Percentiles rank a stretch among this genome's conserved stretches.
phyloP scores from a whole-genome alignment of 495 filamentous ascomycete species.

The Hypoxylon subgilvum region DNA sequence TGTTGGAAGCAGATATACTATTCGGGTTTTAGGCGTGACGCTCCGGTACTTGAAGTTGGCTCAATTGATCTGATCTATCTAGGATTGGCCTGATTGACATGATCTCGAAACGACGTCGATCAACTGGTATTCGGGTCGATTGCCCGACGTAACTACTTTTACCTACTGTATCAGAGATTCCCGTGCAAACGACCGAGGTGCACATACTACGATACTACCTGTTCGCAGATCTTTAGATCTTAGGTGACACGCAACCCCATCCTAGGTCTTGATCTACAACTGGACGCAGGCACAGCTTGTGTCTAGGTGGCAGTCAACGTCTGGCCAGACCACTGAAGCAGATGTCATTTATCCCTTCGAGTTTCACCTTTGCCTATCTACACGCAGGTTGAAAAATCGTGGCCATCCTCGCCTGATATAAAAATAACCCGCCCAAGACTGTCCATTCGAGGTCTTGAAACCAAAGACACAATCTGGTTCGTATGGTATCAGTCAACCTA shows the following conservation, averaged over 20 bases:
- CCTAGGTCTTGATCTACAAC: too few relatives aligned
- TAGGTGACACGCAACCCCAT: neutral
- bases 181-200: too few relatives aligned
- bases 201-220: too few relatives aligned
- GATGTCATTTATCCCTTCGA: constrained; percentile 12
- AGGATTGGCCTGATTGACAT: neutral
- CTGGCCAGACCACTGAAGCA: constrained; percentile 1
- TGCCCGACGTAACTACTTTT: neutral
- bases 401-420: constrained; percentile 9
- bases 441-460: constrained; percentile 24
- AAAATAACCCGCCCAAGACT: constrained; percentile 5
- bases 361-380: too few relatives aligned
- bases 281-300: neutral
- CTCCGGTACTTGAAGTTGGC: too few relatives aligned
- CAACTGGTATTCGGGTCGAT: constrained; percentile 9
- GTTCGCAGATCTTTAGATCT: constrained; percentile 11
- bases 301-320: neutral
- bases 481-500: constrained; percentile 2
- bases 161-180: too few relatives aligned
- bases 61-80: too few relatives aligned
- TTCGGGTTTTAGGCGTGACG: too few relatives aligned
- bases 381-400: too few relatives aligned
- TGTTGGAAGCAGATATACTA: too few relatives aligned
- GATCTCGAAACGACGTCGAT: constrained; percentile 11
- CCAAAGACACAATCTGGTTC: constrained; percentile 23